phyloP scores from a whole-genome alignment of 257 asterid species.

The Hygrophila difformis region DNA sequence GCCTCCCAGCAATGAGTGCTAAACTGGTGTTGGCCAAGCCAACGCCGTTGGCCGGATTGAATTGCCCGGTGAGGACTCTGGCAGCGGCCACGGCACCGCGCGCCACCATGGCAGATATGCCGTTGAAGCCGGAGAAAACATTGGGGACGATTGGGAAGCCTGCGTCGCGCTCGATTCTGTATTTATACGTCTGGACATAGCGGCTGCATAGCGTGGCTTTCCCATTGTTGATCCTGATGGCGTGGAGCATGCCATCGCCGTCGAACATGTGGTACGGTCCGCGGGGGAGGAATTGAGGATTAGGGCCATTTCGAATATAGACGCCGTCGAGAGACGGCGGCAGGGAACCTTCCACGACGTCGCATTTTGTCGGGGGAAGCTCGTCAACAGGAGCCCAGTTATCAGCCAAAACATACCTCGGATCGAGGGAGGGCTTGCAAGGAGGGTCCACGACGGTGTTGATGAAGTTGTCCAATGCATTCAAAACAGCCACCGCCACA shows the following conservation, averaged over 20 bases:
- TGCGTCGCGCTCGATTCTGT: conserved; percentile 27
- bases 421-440: conserved; percentile 35
- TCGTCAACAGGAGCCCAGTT: conserved; percentile 62
- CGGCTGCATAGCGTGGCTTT: conserved; percentile 64
- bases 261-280: conserved; percentile 79
- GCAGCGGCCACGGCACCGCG: conserved; percentile 49
- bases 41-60: conserved; percentile 40
- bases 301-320: conserved; percentile 79
- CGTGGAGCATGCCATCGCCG: conserved; percentile 88
- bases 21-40: conserved; percentile 72
- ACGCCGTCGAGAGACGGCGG: conserved; percentile 61
- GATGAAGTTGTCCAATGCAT: conserved; percentile 32
- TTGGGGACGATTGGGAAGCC: conserved; percentile 49
- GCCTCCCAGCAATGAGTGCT: conserved; percentile 41
- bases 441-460: conserved; percentile 58
- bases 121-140: conserved; percentile 56
- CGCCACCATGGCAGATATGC: conserved; percentile 46
- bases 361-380: conserved; percentile 58
- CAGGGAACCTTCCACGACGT: conserved; percentile 51
- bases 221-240: conserved; percentile 41
- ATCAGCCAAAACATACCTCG: conserved; percentile 37
- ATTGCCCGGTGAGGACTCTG: conserved; percentile 40
- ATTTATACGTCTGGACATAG: conserved; percentile 56
- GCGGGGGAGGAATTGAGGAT: conserved; percentile 66
- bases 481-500: conserved; percentile 24